Base-by-base conservation (phyloP, 306 rosid genomes). In the Dryas alaskensis region DNA sequence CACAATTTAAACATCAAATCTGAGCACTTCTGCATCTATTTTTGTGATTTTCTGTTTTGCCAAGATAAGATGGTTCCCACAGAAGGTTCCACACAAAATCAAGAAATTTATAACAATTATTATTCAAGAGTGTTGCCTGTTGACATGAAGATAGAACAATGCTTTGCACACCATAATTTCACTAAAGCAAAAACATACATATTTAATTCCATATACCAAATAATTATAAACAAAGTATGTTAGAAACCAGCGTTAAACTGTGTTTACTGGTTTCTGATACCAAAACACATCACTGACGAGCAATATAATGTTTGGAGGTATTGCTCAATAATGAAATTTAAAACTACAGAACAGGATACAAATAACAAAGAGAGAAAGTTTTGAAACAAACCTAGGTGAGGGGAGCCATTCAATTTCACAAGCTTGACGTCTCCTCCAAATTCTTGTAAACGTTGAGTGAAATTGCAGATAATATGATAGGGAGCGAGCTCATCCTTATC, bases 401-500 rank as follows among this genome's bases (percentile, higher is more conserved):
- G 74, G 60, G 99, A 89, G 75, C 82, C 85, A 68, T 79, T 82
- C 83, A 89, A 84, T 78, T 92, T 88, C 81, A 89, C 89, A 70
- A 94, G 84, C 81, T 88, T 84, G 77, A 90, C 97, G 78, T 94
- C 96, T 68, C 82, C 95, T 27, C 90, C 95, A 54, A 94, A 89
- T 75, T 82, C 91, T 76, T 83, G 86, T 77, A 94, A 52, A 76
- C 90, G 86, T 53, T 83, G 92, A 75, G 80, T 87, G 65, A 94
- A 94, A 65, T 83, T 86, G 67, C 76, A 79, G 72, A 94, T 79
- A 43, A 90, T 80, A 74, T 84, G 85, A 76, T 72, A 86, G 42
- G 93, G 86, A 65, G 96, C 93, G 53, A 83, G 87, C 63, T 90
- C 87, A 80, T 94, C 99, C 75, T 92, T 88, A 80, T 88, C 95